Evolutionary conservation across 2,329 filamentous ascomycete species (phyloP).

Genomic region (Pseudocercospora macadamiae): DNA sequence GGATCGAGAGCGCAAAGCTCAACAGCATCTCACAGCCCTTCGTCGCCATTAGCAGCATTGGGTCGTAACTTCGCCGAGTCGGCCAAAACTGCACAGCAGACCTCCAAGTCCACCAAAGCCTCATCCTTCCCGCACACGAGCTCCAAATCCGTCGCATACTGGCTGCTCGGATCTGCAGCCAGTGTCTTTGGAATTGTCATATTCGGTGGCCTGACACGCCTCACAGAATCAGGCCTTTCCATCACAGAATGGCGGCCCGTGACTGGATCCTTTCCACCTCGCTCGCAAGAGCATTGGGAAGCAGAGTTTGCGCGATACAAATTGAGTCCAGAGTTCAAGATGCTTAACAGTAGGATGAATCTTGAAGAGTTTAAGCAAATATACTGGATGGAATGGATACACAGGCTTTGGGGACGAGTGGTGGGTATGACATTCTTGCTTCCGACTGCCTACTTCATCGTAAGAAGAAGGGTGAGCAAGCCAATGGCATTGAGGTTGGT

Average conservation of each 20-base stretch:
- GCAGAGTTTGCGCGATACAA: conserved; percentile 92
- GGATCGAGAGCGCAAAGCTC: conserved; percentile 29
- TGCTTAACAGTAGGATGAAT: conserved; percentile 91
- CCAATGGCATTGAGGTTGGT: conserved; percentile 76
- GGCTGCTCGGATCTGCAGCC: conserved; percentile 86
- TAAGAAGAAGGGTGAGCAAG: conserved; percentile 73
- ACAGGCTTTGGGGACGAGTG: conserved; percentile 90
- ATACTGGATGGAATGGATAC: conserved; percentile 99
- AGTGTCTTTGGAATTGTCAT: conserved; percentile 97
- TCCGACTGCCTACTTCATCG: conserved; percentile 86
- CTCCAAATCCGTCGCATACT: conserved; percentile 81
- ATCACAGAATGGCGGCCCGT: conserved; percentile 99
- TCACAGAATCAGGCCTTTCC: conserved; percentile 95
- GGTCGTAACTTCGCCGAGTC: conserved; percentile 34
- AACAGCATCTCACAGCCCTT: conserved; percentile 18
- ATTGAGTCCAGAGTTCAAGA: conserved; percentile 86
- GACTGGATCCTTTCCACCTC: conserved; percentile 85
- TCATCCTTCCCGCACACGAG: conserved; percentile 47
- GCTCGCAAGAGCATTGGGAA: conserved; percentile 80
- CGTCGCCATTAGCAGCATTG: conserved; percentile 38
- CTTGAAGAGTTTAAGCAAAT: conserved; percentile 96
- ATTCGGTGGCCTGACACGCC: conserved; percentile 86
- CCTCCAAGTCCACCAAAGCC: conserved; percentile 8
- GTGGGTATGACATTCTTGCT: conserved; percentile 88
- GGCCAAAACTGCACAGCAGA: neutral